Evolutionary conservation across 768 basidiomycete genomes (phyloP), one percentile per base, ranked within the genome.

Genomic region (Lactifluus rugatus): DNA sequence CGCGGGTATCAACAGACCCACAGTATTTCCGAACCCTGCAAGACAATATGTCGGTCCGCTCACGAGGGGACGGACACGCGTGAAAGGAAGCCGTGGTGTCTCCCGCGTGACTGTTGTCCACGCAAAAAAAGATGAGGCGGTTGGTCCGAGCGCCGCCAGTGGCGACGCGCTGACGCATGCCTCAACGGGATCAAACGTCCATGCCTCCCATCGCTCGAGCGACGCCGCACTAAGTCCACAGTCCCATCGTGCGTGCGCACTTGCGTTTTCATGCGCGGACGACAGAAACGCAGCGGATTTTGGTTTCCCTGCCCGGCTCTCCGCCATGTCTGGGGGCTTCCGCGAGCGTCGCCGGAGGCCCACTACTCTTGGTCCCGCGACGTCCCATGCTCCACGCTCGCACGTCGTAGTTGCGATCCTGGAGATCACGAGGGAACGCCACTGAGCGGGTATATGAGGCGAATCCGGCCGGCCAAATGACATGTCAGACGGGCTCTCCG

Each of bases 181-280:
- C 16, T 73, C 68, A 5, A 74, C 70, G 9, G 81, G 81, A 63
- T 92, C 86, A 64, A 88, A 85, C 39, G 75, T 78, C 90, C 90
- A 93, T 28, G 87, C 63, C 63, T 93, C 89, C 90, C 90, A 93
- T 54, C 89, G 75, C 56, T 90, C 87, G 41, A 92, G 70, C 25
- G 82, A 83, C 11, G 84, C 76, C 28, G 73, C 64, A 19, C 85
- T 81, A 58, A 91, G 70, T 14, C 85, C 86, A 19, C 11, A 60
- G 64, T 68, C 64, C 0, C 57, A 57, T 14, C 34, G 52, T 8
- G 59, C 42, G 16, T 57, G 54, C 25, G 54, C 66, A 61, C 68
- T 67, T 42, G 45, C 21, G n/a, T 44, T 39, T 26, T 54, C 52
- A 26, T 25, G 36, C 25, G 25, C 76, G 46, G 64, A 67, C 5